A percentile compares a stretch with the other conserved stretches of the same genome.
These are phyloP conservation scores for Paramecium bursaria DNA, from an alignment of 73 alveolate species.

Conservation along the genomic window DNA sequence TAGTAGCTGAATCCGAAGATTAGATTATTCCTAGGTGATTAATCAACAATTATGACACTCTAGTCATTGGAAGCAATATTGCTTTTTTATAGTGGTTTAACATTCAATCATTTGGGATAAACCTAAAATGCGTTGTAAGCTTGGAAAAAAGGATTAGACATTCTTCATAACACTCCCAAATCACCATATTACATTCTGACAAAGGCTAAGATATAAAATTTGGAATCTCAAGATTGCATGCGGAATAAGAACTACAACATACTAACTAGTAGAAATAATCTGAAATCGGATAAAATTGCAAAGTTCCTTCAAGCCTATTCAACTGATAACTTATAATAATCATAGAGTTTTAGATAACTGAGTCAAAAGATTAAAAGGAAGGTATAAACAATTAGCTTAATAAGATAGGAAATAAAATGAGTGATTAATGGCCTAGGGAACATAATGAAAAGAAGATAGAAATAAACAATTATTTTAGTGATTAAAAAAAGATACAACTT, in stretches of 20 bases:
- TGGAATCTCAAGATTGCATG: slow-evolving; percentile 33
- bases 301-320: not conserved
- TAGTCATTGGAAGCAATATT: slow-evolving; percentile 34
- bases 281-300: slow-evolving; percentile 20
- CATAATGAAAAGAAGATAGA: slow-evolving; percentile 58
- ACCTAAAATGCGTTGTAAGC: slow-evolving; percentile 2
- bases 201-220: slow-evolving; percentile 30
- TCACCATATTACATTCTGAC: slow-evolving; percentile 37
- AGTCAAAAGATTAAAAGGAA: slow-evolving; percentile 25
- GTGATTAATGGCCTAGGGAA: slow-evolving; percentile 42
- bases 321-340: slow-evolving; percentile 16
- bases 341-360: slow-evolving; percentile 11
- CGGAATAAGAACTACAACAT: not conserved
- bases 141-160: slow-evolving; percentile 38
- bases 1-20: slow-evolving; percentile 38
- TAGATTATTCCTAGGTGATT: slow-evolving; percentile 43
- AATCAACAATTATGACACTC: slow-evolving; percentile 21
- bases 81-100: slow-evolving; percentile 48
- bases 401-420: slow-evolving; percentile 50
- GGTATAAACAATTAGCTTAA: not conserved
- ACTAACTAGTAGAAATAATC: slow-evolving; percentile 20
- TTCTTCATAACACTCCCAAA: not conserved
- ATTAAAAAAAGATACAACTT: slow-evolving; percentile 41
- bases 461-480: slow-evolving; percentile 57
- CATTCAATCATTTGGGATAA: slow-evolving; percentile 43